Percentiles rank a stretch among this genome's conserved stretches.
Evolutionary conservation across 768 basidiomycete species (phyloP).

Genomic region (Candolleomyces efflorescens): DNA sequence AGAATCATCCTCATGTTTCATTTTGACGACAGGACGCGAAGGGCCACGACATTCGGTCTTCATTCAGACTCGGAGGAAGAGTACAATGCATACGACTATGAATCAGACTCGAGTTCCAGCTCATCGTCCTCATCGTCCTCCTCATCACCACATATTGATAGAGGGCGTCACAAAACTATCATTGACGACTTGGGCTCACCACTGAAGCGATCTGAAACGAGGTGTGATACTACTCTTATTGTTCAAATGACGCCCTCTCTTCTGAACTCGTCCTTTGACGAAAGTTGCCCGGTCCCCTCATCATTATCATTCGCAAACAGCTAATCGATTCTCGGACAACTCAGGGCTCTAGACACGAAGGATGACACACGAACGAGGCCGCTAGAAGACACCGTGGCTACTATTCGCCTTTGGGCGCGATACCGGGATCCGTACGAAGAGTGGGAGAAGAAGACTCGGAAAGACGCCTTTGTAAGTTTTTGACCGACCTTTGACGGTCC

Average conservation of each 20-base stretch:
- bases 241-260: background rate
- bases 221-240: background rate
- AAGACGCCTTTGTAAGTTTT: slow-evolving; percentile 46
- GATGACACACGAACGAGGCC: slow-evolving; percentile 26
- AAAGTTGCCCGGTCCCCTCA: background rate
- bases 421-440: slow-evolving; percentile 56
- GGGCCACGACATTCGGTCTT: slow-evolving; percentile 35
- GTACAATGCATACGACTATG: slow-evolving; percentile 14
- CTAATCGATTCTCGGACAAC: slow-evolving; percentile 18
- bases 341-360: background rate
- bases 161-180: background rate
- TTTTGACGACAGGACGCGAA: slow-evolving; percentile 21
- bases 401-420: slow-evolving; percentile 47
- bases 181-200: background rate
- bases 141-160: slow-evolving; percentile 4
- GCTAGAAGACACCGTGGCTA: slow-evolving; percentile 46
- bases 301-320: slow-evolving; percentile 10
- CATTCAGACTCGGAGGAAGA: slow-evolving; percentile 26
- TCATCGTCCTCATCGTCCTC: slow-evolving; percentile 17
- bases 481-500: background rate
- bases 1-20: slow-evolving; percentile 1
- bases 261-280: background rate
- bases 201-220: background rate
- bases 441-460: slow-evolving; percentile 49
- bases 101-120: slow-evolving; percentile 18